These are phyloP conservation scores for Choiromyces venosus DNA, from an alignment of 495 filamentous ascomycete species.

Conservation along the genomic window DNA sequence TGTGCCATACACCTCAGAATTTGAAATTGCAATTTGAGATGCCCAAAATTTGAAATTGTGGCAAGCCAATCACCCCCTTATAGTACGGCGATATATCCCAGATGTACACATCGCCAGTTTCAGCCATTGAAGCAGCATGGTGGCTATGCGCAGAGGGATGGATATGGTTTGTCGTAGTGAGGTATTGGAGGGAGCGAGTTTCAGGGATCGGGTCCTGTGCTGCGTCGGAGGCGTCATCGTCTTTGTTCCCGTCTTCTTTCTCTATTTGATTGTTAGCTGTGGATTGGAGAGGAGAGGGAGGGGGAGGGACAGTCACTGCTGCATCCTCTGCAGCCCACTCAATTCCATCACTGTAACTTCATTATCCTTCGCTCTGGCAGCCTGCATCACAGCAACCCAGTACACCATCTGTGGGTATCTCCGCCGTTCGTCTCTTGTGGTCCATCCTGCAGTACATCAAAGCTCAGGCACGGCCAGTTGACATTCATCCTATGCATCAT, in stretches of 20 bases:
- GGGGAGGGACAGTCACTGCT: conserved; percentile 49
- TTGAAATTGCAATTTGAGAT: no score
- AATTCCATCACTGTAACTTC: conserved; percentile 93
- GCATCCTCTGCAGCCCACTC: conserved; percentile 76
- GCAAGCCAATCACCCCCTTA: no score
- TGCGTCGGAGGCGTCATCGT: conserved; percentile 67
- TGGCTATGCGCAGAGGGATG: conserved; percentile 63
- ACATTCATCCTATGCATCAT: conserved; percentile 99
- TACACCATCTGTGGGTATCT: conserved; percentile 88
- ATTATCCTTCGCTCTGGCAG: conserved; percentile 79
- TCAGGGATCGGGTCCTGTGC: conserved; percentile 92
- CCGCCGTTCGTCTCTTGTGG: conserved; percentile 82
- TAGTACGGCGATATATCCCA: no score
- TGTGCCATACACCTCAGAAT: no score
- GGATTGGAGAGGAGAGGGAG: not conserved
- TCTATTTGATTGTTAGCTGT: conserved; percentile 44
- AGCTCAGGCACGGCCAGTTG: no score
- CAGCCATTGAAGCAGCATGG: conserved; percentile 84
- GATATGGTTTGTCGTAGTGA: conserved; percentile 85
- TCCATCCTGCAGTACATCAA: conserved; percentile 77
- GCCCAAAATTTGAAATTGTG: no score
- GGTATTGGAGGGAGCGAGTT: conserved; percentile 75
- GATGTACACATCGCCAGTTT: no score
- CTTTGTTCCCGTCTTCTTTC: conserved; percentile 61
- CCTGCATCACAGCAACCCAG: conserved; percentile 92